phyloP scores from a whole-genome alignment of 1,284 basidiomycete genomes.

The Tilletia setariae region DNA sequence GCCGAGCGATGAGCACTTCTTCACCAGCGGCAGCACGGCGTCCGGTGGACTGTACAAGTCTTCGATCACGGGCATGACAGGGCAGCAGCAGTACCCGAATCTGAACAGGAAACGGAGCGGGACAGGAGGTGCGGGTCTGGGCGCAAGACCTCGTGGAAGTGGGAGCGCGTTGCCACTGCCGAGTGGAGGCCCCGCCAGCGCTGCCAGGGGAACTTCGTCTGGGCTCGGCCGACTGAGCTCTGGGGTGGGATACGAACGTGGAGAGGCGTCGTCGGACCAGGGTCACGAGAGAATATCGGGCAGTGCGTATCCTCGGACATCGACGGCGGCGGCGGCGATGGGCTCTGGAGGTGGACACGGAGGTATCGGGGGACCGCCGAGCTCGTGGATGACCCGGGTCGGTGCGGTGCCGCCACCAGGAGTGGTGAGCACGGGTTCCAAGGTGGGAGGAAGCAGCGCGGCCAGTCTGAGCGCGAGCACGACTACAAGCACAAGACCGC shows the following conservation, averaged over 20 bases:
- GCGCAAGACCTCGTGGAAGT: not conserved
- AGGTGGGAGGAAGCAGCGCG: not conserved
- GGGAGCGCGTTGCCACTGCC: conserved; percentile 10
- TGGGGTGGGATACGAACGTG: not conserved
- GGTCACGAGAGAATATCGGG: conserved; percentile 6
- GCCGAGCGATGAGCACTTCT: conserved; percentile 8
- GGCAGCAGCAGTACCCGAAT: not conserved
- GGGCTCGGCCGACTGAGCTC: no score
- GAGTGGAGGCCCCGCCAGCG: not conserved
- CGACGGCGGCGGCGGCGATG: not conserved
- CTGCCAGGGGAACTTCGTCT: no score
- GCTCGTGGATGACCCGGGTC: conserved; percentile 8
- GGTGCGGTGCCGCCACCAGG: not conserved
- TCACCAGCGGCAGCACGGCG: not conserved
- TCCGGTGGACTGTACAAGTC: not conserved
- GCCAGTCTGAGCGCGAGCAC: not conserved
- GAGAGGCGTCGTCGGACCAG: not conserved
- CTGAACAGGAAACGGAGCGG: conserved; percentile 4
- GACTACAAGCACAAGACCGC: not conserved
- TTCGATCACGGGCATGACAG: not conserved
- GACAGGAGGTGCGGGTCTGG: not conserved
- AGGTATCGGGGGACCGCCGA: not conserved
- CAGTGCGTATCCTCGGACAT: not conserved
- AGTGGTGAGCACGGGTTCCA: no score
- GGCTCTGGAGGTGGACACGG: not conserved